Evolutionary conservation across 2,329 filamentous ascomycete species (phyloP).

Genomic region (Paracoccidioides lutzii): DNA sequence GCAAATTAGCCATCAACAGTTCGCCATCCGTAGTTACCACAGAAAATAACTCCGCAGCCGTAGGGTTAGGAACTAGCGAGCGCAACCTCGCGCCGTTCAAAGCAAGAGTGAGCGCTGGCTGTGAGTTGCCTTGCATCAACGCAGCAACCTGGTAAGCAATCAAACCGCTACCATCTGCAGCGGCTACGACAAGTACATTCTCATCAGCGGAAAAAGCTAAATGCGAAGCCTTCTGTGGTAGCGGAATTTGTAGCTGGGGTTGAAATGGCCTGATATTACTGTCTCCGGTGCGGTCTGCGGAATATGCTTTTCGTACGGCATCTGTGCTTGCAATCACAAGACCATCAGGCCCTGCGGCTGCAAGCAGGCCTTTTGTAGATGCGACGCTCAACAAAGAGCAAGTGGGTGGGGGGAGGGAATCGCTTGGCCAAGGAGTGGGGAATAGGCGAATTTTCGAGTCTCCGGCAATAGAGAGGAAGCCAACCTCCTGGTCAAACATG

Average conservation of each 20-base stretch:
- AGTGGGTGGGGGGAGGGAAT: conserved; percentile 57
- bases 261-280: conserved; percentile 56
- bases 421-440: conserved; percentile 60
- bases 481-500: conserved; percentile 46
- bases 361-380: conserved; percentile 64
- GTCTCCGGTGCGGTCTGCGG: conserved; percentile 43
- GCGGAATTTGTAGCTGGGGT: conserved; percentile 58
- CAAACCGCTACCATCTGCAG: conserved; percentile 67
- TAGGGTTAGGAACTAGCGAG: conserved; percentile 68
- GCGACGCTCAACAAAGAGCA: conserved; percentile 77
- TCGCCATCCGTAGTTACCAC: conserved; percentile 70
- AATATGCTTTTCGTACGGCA: conserved; percentile 62
- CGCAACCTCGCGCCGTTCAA: conserved; percentile 66
- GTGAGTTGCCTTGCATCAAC: conserved; percentile 52
- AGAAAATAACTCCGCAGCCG: conserved; percentile 51
- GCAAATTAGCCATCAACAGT: conserved; percentile 70
- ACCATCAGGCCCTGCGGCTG: conserved; percentile 71
- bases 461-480: conserved; percentile 66
- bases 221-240: conserved; percentile 70
- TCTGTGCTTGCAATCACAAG: conserved; percentile 67
- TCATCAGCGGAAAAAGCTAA: conserved; percentile 87
- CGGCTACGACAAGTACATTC: conserved; percentile 66
- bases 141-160: conserved; percentile 67
- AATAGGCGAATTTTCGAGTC: conserved; percentile 71
- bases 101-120: conserved; percentile 59